Evolutionary conservation across 2,329 filamentous ascomycete species (phyloP).

Genomic region (Exophiala sp.): DNA sequence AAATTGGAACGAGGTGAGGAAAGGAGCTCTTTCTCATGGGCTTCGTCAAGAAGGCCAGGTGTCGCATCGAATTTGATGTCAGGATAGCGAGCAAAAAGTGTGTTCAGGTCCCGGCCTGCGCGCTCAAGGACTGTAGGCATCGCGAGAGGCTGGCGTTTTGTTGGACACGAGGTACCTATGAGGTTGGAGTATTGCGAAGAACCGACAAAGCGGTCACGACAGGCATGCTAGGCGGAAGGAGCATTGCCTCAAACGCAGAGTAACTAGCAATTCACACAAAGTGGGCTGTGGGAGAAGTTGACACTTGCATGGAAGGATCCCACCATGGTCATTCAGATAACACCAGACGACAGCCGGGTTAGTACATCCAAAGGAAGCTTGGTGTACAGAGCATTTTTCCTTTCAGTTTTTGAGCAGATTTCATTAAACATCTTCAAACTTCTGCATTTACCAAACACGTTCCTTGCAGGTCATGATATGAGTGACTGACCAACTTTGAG

Average conservation of each 20-base stretch:
- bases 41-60: neutral
- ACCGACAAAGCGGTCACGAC: too few species aligned
- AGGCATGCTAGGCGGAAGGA: too few species aligned
- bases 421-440: neutral
- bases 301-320: neutral
- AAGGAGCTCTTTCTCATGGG: constrained; percentile 5
- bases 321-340: neutral
- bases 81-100: constrained; percentile 23
- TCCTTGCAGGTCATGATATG: constrained; percentile 14
- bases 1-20: constrained; percentile 21
- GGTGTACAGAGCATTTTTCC: too few species aligned
- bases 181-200: too few species aligned
- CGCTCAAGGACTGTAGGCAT: constrained; percentile 10
- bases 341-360: neutral
- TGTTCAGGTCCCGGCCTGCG: constrained; percentile 13
- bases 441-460: constrained; percentile 21
- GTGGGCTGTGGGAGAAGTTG: too few species aligned
- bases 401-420: neutral
- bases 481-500: constrained; percentile 5
- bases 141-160: neutral
- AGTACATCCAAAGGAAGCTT: neutral
- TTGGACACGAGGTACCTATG: neutral
- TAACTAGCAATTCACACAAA: too few species aligned
- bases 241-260: too few species aligned
- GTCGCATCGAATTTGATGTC: constrained; percentile 24